Evolutionary conservation across 108 stramenopile genomes (phyloP).

Genomic region (Thalassiosira profunda): DNA sequence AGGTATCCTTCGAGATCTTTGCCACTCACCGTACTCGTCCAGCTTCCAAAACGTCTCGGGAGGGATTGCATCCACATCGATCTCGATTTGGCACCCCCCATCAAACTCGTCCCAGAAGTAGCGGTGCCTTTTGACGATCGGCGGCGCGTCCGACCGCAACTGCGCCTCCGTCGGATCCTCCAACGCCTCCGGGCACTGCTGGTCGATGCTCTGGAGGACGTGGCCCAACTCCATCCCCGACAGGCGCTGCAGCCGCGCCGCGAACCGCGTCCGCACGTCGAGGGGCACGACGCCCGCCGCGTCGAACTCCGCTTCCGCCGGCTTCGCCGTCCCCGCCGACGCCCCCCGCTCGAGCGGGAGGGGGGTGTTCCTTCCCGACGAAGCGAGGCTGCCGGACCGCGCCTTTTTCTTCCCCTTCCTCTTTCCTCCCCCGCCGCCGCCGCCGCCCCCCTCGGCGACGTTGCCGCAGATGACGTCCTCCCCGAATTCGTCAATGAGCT

Average conservation of each 20-base stretch:
- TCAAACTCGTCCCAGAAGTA: conserved; percentile 47
- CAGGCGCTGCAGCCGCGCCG: conserved; percentile 80
- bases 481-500: conserved; percentile 72
- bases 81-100: conserved; percentile 77
- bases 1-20: background rate
- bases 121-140: conserved; percentile 19
- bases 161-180: conserved; percentile 50
- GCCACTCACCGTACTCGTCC: conserved; percentile 57
- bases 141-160: conserved; percentile 30
- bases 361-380: conserved; percentile 7
- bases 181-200: conserved; percentile 86
- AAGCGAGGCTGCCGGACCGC: background rate
- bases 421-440: too few relatives aligned
- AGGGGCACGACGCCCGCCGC: conserved; percentile 41
- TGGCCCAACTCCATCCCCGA: conserved; percentile 88
- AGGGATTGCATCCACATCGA: conserved; percentile 90
- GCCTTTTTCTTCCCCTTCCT: background rate
- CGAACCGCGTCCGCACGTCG: conserved; percentile 87
- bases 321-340: conserved; percentile 8
- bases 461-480: conserved; percentile 40
- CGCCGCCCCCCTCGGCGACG: background rate
- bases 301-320: conserved; percentile 8
- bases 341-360: conserved; percentile 2
- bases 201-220: conserved; percentile 83
- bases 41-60: conserved; percentile 79